Percentiles rank a stretch among this genome's conserved stretches.
These are phyloP conservation scores for Pulveroboletus sp. DNA, from an alignment of 768 basidiomycete species.

Conservation along the genomic window DNA sequence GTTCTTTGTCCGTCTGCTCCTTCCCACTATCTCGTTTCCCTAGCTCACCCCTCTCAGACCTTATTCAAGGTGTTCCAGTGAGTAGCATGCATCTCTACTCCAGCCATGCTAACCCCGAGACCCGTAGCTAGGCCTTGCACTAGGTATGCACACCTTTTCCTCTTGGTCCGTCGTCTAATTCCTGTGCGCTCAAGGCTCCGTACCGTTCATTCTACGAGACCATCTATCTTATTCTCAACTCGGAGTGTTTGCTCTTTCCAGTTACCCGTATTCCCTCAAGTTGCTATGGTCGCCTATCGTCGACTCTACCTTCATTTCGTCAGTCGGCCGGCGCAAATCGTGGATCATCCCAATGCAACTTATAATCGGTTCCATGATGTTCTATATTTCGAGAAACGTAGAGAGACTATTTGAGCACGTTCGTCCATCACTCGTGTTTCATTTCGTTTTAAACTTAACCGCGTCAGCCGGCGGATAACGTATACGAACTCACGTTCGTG, in stretches of 20 bases:
- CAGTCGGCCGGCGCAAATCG: conserved; percentile 89
- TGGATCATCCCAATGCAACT: conserved; percentile 99
- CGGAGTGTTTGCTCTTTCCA: conserved; percentile 87
- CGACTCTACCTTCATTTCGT: conserved; percentile 79
- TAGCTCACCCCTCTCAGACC: conserved; percentile 40
- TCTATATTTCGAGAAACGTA: conserved; percentile 70
- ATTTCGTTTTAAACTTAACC: conserved; percentile 9
- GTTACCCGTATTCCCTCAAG: conserved; percentile 96
- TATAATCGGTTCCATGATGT: conserved; percentile 79
- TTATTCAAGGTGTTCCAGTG: conserved; percentile 89
- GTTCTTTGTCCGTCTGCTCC: conserved; percentile 67
- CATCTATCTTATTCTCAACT: conserved; percentile 97
- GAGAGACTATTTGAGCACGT: conserved; percentile 78
- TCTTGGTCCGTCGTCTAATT: conserved; percentile 2
- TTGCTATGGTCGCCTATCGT: conserved; percentile 97
- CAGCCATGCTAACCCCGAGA: conserved; percentile 4
- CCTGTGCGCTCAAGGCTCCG: conserved; percentile 57
- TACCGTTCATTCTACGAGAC: conserved; percentile 93
- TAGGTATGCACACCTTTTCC: conserved; percentile 46
- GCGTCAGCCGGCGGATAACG: conserved; percentile 72
- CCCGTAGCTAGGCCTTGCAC: conserved; percentile 75
- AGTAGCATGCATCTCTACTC: conserved; percentile 28
- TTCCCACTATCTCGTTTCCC: conserved; percentile 8
- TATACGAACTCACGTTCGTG: conserved; percentile 70
- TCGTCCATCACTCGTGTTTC: conserved; percentile 13